Base-by-base conservation (phyloP, 768 basidiomycete genomes). In the Trichaptum fuscoviolaceum region DNA sequence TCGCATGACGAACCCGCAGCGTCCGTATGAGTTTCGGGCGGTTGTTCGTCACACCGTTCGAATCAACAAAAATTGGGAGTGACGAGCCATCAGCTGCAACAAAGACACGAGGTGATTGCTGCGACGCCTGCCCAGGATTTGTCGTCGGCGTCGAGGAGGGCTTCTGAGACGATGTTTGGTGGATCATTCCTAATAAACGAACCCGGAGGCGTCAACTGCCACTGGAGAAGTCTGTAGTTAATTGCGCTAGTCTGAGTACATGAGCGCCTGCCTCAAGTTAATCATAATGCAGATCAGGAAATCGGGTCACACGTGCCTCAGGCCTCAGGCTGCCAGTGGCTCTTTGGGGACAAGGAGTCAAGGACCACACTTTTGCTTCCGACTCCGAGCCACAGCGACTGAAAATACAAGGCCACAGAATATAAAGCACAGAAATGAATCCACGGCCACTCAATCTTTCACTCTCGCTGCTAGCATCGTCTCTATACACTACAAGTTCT, bases 11-110 rank as follows among this genome's bases (percentile, higher is more conserved):
- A 63, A 84, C 86, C 78, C 80, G 82, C 24, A 87, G 71, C 57
- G 69, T 75, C 67, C 86, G 81, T 62, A 85, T 80, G 9, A 89
- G 75, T 65, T 78, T 84, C 0, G 85, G 84, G 24, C 86, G 82
- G 36, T 76, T 75, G 10, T 24, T 34, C 58, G 72, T 68, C 23
- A 87, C 81, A 24, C 82, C 83, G 10, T 82, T 81, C 15, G 86
- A 83, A 70, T 89, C 87, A 0, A 87, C 78, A 69, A 86, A 89
- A 18, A 90, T 72, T 7, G 75, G 80, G 64, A 88, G 72, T 2
- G 83, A 78, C 20, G 71, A 73, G 0, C 81, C 83, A 67, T 80
- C 76, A 0, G 72, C 66, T 66, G 81, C 76, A 5, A 75, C 72
- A 70, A 85, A 83, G 17, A 63, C 35, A 25, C 63, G 25, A 12